Conservation (phyloP, 2,329 filamentous ascomycete species). For the Penicillium occitanis region DNA sequence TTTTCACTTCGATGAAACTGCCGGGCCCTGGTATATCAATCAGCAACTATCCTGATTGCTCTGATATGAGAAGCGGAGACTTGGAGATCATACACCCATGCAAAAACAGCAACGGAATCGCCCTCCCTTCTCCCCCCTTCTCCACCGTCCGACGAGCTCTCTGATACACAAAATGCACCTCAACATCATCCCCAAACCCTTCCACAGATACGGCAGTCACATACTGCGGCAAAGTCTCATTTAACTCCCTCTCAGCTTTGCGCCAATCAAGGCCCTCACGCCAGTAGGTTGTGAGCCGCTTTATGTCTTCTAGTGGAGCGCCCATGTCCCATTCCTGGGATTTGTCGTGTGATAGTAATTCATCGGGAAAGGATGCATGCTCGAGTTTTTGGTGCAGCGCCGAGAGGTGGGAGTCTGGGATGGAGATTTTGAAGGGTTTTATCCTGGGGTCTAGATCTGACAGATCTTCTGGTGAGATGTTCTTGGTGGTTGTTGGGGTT, state of each 20-base stretch:
- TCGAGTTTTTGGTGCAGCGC: constrained; percentile 58
- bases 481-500: not conserved
- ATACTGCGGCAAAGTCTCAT: constrained; percentile 60
- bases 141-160: constrained; percentile 36
- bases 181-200: constrained; percentile 56
- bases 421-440: constrained; percentile 49
- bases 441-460: constrained; percentile 8
- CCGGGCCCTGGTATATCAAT: constrained; percentile 55
- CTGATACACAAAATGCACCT: constrained; percentile 66
- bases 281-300: constrained; percentile 60
- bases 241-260: constrained; percentile 58
- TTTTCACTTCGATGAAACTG: constrained; percentile 64
- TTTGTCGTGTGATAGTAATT: constrained; percentile 48
- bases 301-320: constrained; percentile 57
- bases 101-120: constrained; percentile 66
- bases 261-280: constrained; percentile 61
- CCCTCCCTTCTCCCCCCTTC: constrained; percentile 40
- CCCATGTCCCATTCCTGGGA: constrained; percentile 54
- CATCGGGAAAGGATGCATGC: constrained; percentile 57
- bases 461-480: too few species aligned
- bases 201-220: constrained; percentile 54
- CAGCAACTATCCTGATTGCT: not conserved
- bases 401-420: constrained; percentile 55
- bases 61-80: not conserved
- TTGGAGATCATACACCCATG: constrained; percentile 56